Percentiles rank a stretch among this genome's conserved stretches.
Evolutionary conservation across 1,284 basidiomycete genomes (phyloP).

Genomic region (Bondarzewia mesenterica): DNA sequence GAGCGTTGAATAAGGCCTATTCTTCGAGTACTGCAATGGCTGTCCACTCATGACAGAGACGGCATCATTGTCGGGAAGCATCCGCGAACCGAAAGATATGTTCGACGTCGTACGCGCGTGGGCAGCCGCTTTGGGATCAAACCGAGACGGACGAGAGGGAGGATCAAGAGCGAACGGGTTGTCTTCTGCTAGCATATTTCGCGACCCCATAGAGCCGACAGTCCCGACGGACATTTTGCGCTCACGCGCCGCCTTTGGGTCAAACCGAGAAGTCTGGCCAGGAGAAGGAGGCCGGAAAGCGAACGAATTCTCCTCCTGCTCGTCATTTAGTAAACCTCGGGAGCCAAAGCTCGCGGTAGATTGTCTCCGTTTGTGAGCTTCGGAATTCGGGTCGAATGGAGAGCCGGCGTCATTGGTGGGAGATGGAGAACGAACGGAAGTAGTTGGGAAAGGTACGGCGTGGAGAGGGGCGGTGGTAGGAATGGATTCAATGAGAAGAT

Average conservation of each 20-base stretch:
- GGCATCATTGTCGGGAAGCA: conserved; percentile 50
- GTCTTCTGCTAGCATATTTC: conserved; percentile 20
- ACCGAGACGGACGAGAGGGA: conserved; percentile 53
- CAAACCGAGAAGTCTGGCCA: conserved; percentile 29
- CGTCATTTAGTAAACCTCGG: conserved; percentile 29
- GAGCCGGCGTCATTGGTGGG: conserved; percentile 29
- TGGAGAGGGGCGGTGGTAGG: conserved; percentile 35
- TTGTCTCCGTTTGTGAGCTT: conserved; percentile 30
- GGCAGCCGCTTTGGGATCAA: conserved; percentile 57
- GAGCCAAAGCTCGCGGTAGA: conserved; percentile 44
- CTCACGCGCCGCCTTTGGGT: conserved; percentile 26
- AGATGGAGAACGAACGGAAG: conserved; percentile 45
- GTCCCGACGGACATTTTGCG: conserved; percentile 31
- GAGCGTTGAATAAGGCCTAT: conserved; percentile 58
- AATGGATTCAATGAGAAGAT: conserved; percentile 39
- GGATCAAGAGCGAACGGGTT: conserved; percentile 56
- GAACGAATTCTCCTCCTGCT: conserved; percentile 16
- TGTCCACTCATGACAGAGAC: conserved; percentile 20
- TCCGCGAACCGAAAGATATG: conserved; percentile 55
- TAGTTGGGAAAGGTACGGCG: conserved; percentile 57
- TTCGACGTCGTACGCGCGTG: conserved; percentile 59
- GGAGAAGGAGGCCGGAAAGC: conserved; percentile 23
- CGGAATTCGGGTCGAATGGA: conserved; percentile 16
- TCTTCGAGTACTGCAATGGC: conserved; percentile 27
- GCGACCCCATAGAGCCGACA: conserved; percentile 23